Percentiles rank a stretch among this genome's conserved stretches.
These are phyloP conservation scores for Candida gorgasii DNA, from an alignment of 805 yeast species.

Conservation along the genomic window DNA sequence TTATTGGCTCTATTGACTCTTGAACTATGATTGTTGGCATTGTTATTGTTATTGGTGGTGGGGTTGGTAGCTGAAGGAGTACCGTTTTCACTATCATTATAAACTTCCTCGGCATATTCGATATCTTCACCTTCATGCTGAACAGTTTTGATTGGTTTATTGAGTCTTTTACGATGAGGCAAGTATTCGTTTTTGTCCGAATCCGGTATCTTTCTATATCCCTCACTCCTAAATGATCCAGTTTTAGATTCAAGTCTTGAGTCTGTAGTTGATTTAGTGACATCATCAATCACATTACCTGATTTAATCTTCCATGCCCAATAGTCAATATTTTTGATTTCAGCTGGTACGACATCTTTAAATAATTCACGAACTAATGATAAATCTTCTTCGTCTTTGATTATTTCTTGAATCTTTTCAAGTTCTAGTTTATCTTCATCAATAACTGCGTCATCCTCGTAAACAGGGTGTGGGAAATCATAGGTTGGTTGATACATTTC, in stretches of 20 bases:
- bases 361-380: slow-evolving; percentile 50
- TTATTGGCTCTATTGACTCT: slow-evolving; percentile 85
- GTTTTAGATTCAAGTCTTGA: slow-evolving; percentile 41
- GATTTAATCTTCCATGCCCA: slow-evolving; percentile 67
- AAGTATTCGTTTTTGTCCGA: slow-evolving; percentile 70
- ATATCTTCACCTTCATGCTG: slow-evolving; percentile 58
- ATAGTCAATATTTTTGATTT: slow-evolving; percentile 42
- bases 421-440: slow-evolving; percentile 38
- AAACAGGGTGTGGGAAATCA: slow-evolving; percentile 56
- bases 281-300: slow-evolving; percentile 27
- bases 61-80: slow-evolving; percentile 55
- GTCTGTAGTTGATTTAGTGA: slow-evolving; percentile 28
- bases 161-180: slow-evolving; percentile 74
- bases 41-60: slow-evolving; percentile 14
- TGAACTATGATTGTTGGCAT: slow-evolving; percentile 55
- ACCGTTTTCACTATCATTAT: slow-evolving; percentile 20
- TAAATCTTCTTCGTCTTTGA: slow-evolving; percentile 79
- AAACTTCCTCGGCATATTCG: slow-evolving; percentile 12
- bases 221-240: slow-evolving; percentile 71
- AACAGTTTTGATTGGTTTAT: slow-evolving; percentile 74
- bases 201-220: slow-evolving; percentile 73
- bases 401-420: slow-evolving; percentile 48
- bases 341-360: slow-evolving; percentile 16
- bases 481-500: slow-evolving; percentile 53
- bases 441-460: slow-evolving; percentile 34